Evolutionary conservation across 352 stramenopile genomes (phyloP), one percentile per base, ranked within the genome.

Genomic region (Phytopythium ostracodes): DNA sequence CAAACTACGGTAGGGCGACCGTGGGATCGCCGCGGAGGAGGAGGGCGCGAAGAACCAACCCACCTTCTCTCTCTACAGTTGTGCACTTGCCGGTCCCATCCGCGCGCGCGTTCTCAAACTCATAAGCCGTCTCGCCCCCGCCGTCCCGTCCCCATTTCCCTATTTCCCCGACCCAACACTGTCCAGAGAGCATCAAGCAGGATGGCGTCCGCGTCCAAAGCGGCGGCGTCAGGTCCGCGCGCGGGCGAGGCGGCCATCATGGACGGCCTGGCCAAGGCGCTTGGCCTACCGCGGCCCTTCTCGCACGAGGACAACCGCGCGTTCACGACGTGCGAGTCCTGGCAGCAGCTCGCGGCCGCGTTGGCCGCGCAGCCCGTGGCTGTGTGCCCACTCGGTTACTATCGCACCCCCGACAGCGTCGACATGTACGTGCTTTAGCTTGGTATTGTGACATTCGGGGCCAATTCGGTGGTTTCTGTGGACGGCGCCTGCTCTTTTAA

Each of bases 371-470:
- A 77, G 42, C 63, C 70, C n/a, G 76, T 92, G 47, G 36, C 24
- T 11, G 65, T 92, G 49, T 75, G 81, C 40, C 81, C 83, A 22
- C 63, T 92, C 6, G 85, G 85, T 20, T 94, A 94, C 62, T 94
- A 94, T 65, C 78, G 82, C 54, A 89, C 81, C 14, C 79, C 80
- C 38, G 81, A 94, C 70, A 87, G 74, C 44, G 70, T 94, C 52
- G 80, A 90, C 67, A 90, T 94, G 85, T 94, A 73, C 63, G 79
- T 36, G 46, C 25, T 59, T 33, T 10, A n/a, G n/a, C n/a, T n/a
- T n/a, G n/a, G n/a, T n/a, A n/a, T n/a, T n/a, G n/a, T n/a, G n/a
- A n/a, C n/a, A n/a, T 14, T 9, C 15, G 22, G 0, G 52, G 17
- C 27, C 31, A 49, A 24, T 51, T 49, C 40, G 31, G 18, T 46